These are phyloP conservation scores for Lasiodiplodia hormozganensis DNA, from an alignment of 2,329 filamentous ascomycete genomes.

Conservation along the genomic window DNA sequence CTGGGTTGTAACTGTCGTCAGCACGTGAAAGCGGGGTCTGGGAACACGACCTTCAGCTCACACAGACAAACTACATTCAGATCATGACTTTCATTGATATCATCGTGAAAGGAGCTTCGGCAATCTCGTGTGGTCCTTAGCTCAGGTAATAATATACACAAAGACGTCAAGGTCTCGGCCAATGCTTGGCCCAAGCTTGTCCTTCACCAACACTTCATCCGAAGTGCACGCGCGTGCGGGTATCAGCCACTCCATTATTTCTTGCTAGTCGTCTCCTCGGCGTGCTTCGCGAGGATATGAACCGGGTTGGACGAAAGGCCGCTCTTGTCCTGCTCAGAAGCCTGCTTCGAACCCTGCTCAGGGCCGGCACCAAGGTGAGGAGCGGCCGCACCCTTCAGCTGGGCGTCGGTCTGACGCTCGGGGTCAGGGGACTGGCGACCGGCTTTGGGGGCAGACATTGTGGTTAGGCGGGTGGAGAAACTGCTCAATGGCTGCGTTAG, in stretches of 20 bases:
- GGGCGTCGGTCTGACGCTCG: constrained; percentile 69
- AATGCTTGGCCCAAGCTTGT: too few relatives aligned
- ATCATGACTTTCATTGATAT: constrained; percentile 9
- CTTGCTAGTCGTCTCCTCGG: constrained; percentile 69
- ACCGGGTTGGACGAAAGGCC: constrained; percentile 69
- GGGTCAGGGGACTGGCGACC: constrained; percentile 82
- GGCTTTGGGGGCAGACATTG: constrained; percentile 69
- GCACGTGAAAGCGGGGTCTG: background rate
- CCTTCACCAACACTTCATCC: background rate
- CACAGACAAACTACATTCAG: background rate
- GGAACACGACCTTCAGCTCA: background rate
- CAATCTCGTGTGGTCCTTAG: background rate
- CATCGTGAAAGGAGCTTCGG: constrained; percentile 1
- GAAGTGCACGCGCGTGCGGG: background rate
- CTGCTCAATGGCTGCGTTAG: constrained; percentile 21
- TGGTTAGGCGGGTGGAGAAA: constrained; percentile 43
- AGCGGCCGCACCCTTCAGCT: constrained; percentile 66
- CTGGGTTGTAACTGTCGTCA: background rate
- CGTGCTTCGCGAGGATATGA: constrained; percentile 66
- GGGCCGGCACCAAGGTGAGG: constrained; percentile 58
- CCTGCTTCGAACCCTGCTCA: constrained; percentile 56
- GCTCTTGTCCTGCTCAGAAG: constrained; percentile 58
- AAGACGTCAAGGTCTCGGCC: background rate
- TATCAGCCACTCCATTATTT: constrained; percentile 29
- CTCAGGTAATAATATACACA: background rate